A percentile compares a stretch with the other conserved stretches of the same genome.
Conservation (phyloP, 495 filamentous ascomycete species). For the Penicillium psychrofluorescens region DNA sequence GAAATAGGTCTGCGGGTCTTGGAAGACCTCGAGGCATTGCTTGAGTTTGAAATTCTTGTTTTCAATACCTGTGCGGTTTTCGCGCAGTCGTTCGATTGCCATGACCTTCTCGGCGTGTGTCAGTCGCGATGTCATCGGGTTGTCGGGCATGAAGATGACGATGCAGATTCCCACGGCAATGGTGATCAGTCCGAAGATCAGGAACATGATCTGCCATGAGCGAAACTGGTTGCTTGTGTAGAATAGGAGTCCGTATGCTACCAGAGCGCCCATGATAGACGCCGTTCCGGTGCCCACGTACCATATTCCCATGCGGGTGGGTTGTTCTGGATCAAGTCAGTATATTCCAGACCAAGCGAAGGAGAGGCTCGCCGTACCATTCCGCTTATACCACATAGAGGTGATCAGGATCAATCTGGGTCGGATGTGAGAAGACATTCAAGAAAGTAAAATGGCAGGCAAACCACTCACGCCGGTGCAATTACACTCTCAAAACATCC, state of each 20-base stretch:
- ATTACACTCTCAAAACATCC: conserved; percentile 62
- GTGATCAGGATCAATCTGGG: conserved; percentile 23
- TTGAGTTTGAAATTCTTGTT: conserved; percentile 49
- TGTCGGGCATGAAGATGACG: conserved; percentile 42
- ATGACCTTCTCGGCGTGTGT: conserved; percentile 39
- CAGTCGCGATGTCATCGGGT: conserved; percentile 39
- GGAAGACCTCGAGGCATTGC: conserved; percentile 33
- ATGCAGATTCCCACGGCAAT: conserved; percentile 22
- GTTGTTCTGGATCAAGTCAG: conserved; percentile 38
- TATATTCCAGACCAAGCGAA: background rate
- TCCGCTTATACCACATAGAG: conserved; percentile 25
- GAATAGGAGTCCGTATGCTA: conserved; percentile 39
- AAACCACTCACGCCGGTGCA: conserved; percentile 43
- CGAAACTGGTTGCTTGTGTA: conserved; percentile 20
- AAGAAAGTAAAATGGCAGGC: conserved; percentile 23
- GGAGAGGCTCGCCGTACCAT: conserved; percentile 5
- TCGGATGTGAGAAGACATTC: conserved; percentile 35
- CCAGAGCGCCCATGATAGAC: conserved; percentile 53
- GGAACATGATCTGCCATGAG: conserved; percentile 33
- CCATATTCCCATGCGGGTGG: conserved; percentile 54
- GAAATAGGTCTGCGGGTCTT: conserved; percentile 24
- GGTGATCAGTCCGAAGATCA: conserved; percentile 32
- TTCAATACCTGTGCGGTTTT: conserved; percentile 47
- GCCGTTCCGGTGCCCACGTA: conserved; percentile 57
- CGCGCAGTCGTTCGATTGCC: conserved; percentile 46